Conservation (phyloP, 331 rosid species). For the Pyrus hybrid region DNA sequence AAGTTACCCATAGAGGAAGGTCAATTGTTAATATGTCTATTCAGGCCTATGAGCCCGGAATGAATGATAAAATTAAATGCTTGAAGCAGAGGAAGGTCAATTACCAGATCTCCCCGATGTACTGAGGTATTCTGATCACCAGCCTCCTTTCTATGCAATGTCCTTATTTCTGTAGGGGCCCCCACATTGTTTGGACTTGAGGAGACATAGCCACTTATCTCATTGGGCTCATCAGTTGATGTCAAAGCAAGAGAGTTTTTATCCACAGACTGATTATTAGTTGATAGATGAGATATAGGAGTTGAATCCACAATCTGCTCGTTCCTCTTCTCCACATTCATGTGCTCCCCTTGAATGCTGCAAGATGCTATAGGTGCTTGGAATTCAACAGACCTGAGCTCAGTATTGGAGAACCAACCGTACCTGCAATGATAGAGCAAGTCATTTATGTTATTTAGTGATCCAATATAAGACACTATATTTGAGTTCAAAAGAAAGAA, state of each 20-base stretch:
- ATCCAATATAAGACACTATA: neutral
- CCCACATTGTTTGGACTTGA: conserved; percentile 26
- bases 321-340: conserved; percentile 24
- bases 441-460: conserved; percentile 3
- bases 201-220: conserved; percentile 21
- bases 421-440: conserved; percentile 55
- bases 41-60: conserved; percentile 2
- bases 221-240: conserved; percentile 24
- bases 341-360: conserved; percentile 38
- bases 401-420: conserved; percentile 71
- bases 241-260: conserved; percentile 13
- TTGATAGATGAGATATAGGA: conserved; percentile 23
- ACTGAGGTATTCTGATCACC: conserved; percentile 36
- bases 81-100: conserved; percentile 6
- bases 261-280: conserved; percentile 4
- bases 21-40: conserved; percentile 5
- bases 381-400: conserved; percentile 31
- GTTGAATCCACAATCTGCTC: conserved; percentile 28
- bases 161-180: conserved; percentile 25
- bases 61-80: neutral
- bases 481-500: conserved; percentile 2
- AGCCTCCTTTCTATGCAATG: conserved; percentile 36
- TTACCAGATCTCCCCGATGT: conserved; percentile 55
- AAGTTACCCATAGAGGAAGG: neutral
- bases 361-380: conserved; percentile 38